A percentile compares a stretch with the other conserved stretches of the same genome.
Conservation (phyloP, 768 basidiomycete genomes). For the Infundibulicybe gibba region DNA sequence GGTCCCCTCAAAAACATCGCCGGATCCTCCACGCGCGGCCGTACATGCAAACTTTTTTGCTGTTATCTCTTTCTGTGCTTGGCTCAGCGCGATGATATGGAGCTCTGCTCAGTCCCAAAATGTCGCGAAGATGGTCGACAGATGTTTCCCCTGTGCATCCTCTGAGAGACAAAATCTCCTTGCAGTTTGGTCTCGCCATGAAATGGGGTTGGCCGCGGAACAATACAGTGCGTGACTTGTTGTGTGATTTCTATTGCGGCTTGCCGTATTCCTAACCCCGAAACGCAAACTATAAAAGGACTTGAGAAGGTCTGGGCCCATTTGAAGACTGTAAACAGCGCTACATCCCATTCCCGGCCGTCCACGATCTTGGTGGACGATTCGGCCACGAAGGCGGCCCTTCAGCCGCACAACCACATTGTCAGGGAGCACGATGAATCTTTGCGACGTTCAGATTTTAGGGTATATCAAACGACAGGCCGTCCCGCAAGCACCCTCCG, state of each 20-base stretch:
- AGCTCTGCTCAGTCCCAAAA: slow-evolving; percentile 77
- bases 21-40: slow-evolving; percentile 52
- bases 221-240: slow-evolving; percentile 57
- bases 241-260: neutral
- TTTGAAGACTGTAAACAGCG: neutral
- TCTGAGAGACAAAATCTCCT: slow-evolving; percentile 33
- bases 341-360: slow-evolving; percentile 28
- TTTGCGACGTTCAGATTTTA: slow-evolving; percentile 3
- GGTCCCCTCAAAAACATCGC: slow-evolving; percentile 11
- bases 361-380: slow-evolving; percentile 46
- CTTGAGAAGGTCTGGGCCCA: neutral
- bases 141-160: slow-evolving; percentile 42
- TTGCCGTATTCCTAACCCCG: neutral
- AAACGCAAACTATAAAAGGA: neutral
- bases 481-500: neutral
- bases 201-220: slow-evolving; percentile 49
- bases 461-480: neutral
- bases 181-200: slow-evolving; percentile 74
- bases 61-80: slow-evolving; percentile 55
- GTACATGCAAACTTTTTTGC: slow-evolving; percentile 58
- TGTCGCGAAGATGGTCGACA: slow-evolving; percentile 66
- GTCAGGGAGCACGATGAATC: slow-evolving; percentile 59
- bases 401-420: slow-evolving; percentile 80
- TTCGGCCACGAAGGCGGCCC: slow-evolving; percentile 44
- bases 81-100: slow-evolving; percentile 85